phyloP scores from a whole-genome alignment of 2,329 filamentous ascomycete genomes.

The Decorospora gaudefroyi region DNA sequence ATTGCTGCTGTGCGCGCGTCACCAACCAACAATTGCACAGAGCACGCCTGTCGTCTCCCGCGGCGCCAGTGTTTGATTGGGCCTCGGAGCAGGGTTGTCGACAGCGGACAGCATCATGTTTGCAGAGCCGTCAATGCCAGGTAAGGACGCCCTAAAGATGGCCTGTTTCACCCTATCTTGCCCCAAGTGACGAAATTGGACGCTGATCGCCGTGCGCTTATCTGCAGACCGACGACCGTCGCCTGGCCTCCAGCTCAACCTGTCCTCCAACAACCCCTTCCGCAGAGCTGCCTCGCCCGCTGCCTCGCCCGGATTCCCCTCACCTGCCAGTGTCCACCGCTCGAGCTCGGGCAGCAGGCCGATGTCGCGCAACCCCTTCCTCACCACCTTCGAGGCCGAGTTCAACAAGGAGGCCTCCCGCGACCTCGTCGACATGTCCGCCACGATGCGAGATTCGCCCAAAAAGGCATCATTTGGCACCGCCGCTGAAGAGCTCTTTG shows the following conservation, averaged over 20 bases:
- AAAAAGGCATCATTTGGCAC: slow-evolving; percentile 51
- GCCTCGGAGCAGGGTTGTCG: slow-evolving; percentile 36
- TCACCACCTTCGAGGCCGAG: slow-evolving; percentile 60
- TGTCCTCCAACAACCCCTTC: slow-evolving; percentile 77
- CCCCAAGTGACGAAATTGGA: slow-evolving; percentile 41
- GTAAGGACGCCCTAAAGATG: slow-evolving; percentile 40
- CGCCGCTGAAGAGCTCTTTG: slow-evolving; percentile 73
- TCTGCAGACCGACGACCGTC: slow-evolving; percentile 54
- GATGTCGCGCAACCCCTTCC: slow-evolving; percentile 75
- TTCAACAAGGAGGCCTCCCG: slow-evolving; percentile 45
- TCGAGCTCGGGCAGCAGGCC: slow-evolving; percentile 64
- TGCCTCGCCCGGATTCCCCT: slow-evolving; percentile 43
- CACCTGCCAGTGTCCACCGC: slow-evolving; percentile 50
- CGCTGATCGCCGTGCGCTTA: slow-evolving; percentile 38
- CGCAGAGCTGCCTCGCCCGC: slow-evolving; percentile 69
- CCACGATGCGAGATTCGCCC: slow-evolving; percentile 50
- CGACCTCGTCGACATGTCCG: slow-evolving; percentile 47
- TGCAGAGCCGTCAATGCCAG: slow-evolving; percentile 50
- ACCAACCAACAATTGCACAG: slow-evolving; percentile 25
- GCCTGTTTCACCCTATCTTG: slow-evolving; percentile 42
- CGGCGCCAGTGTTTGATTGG: slow-evolving; percentile 43
- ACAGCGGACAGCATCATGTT: slow-evolving; percentile 48
- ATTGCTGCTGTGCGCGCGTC: slow-evolving; percentile 29
- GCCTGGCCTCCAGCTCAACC: slow-evolving; percentile 64
- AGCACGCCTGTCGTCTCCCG: slow-evolving; percentile 25